Evolutionary conservation across 129 eudicot genomes (phyloP).

Genomic region (Sambucus nigra): DNA sequence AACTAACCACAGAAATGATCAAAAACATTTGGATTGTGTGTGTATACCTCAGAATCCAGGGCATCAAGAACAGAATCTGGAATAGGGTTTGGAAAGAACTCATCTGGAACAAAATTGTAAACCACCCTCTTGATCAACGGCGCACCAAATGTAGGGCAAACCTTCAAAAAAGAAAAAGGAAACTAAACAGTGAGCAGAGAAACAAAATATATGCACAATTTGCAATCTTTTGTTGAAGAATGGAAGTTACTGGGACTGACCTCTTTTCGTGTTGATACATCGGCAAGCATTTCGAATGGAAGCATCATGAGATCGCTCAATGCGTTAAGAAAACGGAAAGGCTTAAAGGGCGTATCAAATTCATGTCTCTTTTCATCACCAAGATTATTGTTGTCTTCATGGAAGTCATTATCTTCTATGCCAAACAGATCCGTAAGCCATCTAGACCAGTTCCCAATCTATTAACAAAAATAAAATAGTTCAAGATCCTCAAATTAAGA

Average conservation of each 20-base stretch:
- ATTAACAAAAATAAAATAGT: constrained; percentile 3
- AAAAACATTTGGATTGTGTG: too few species aligned
- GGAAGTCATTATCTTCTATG: constrained; percentile 49
- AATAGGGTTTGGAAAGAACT: constrained; percentile 67
- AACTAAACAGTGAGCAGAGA: neutral
- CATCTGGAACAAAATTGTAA: constrained; percentile 64
- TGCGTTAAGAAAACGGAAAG: constrained; percentile 79
- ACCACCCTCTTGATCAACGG: constrained; percentile 62
- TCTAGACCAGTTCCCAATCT: constrained; percentile 92
- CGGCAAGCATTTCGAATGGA: constrained; percentile 86
- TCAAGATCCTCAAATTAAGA: neutral
- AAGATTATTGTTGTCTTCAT: constrained; percentile 26
- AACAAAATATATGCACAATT: neutral
- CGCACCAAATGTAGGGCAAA: constrained; percentile 71
- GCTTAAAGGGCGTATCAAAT: constrained; percentile 45
- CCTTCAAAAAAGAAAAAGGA: constrained; percentile 25
- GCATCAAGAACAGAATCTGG: constrained; percentile 67
- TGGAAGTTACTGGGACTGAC: constrained; percentile 20
- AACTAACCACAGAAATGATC: neutral
- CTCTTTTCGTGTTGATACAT: constrained; percentile 70
- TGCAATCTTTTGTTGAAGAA: neutral
- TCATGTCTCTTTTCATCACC: constrained; percentile 21
- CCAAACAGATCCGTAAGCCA: constrained; percentile 87
- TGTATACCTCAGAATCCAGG: constrained; percentile 73
- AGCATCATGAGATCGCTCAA: constrained; percentile 98